phyloP scores from a whole-genome alignment of 495 filamentous ascomycete species.

The Daldinia caldariorum region DNA sequence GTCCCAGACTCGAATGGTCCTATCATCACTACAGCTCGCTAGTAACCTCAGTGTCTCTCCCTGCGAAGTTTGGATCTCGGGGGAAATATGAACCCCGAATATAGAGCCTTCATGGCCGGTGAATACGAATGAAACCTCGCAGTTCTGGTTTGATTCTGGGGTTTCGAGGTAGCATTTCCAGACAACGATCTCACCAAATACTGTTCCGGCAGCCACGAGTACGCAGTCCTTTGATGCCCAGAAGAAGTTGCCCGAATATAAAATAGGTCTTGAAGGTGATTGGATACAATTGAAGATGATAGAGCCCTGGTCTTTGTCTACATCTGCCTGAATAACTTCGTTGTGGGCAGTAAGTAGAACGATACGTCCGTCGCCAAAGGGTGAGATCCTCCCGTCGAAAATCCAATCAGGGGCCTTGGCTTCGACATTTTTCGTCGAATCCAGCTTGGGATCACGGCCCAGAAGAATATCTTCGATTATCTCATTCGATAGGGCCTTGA shows the following conservation, averaged over 20 bases:
- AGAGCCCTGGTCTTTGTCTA: slow-evolving; percentile 30
- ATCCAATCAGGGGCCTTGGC: slow-evolving; percentile 79
- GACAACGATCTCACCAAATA: slow-evolving; percentile 90
- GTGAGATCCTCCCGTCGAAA: slow-evolving; percentile 71
- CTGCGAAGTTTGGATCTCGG: slow-evolving; percentile 55
- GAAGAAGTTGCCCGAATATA: slow-evolving; percentile 83
- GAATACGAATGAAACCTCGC: slow-evolving; percentile 73
- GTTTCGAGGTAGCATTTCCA: slow-evolving; percentile 73
- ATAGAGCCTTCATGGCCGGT: slow-evolving; percentile 93
- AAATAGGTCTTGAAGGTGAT: slow-evolving; percentile 81
- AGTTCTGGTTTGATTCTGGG: slow-evolving; percentile 19
- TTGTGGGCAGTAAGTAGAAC: slow-evolving; percentile 87
- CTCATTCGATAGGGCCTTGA: slow-evolving; percentile 41
- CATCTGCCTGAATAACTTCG: slow-evolving; percentile 60
- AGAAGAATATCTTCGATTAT: slow-evolving; percentile 40
- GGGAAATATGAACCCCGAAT: slow-evolving; percentile 85
- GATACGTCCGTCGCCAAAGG: slow-evolving; percentile 43
- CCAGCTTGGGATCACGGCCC: slow-evolving; percentile 10
- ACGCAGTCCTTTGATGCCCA: slow-evolving; percentile 66
- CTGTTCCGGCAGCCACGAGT: slow-evolving; percentile 86
- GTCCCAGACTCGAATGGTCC: slow-evolving; percentile 91
- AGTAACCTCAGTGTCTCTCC: slow-evolving; percentile 65
- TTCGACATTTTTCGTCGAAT: slow-evolving; percentile 31
- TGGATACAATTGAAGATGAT: slow-evolving; percentile 56
- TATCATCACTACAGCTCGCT: slow-evolving; percentile 94